Conservation (phyloP, 768 basidiomycete genomes). For the Kondoa malvinella region DNA sequence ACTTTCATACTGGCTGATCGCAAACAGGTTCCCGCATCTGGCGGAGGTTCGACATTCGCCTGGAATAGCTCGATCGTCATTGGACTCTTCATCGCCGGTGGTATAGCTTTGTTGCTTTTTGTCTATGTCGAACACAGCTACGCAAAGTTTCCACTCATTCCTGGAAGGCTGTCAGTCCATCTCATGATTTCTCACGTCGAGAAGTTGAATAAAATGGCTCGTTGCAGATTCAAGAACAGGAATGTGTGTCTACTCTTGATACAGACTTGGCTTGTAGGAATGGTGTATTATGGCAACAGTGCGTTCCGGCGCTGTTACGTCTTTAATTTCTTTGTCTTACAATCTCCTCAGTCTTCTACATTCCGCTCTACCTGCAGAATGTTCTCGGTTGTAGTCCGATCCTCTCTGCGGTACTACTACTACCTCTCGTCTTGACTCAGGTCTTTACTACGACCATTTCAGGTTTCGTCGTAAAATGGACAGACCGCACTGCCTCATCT, state of each 20-base stretch:
- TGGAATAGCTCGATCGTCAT: slow-evolving; percentile 21
- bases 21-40: slow-evolving; percentile 9
- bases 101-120: background rate
- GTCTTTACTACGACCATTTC: slow-evolving; percentile 11
- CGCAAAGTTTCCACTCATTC: slow-evolving; percentile 13
- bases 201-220: too few species aligned
- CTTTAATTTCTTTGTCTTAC: slow-evolving; percentile 11
- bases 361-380: slow-evolving; percentile 61
- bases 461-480: slow-evolving; percentile 33
- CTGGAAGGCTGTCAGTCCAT: slow-evolving; percentile 15
- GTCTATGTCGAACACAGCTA: slow-evolving; percentile 7
- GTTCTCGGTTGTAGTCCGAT: slow-evolving; percentile 51
- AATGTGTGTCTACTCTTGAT: slow-evolving; percentile 23
- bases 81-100: slow-evolving; percentile 20
- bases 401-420: slow-evolving; percentile 46
- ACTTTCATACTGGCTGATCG: background rate
- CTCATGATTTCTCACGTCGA: too few species aligned
- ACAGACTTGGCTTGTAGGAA: slow-evolving; percentile 29
- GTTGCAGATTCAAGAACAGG: slow-evolving; percentile 20
- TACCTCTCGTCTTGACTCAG: slow-evolving; percentile 47
- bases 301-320: slow-evolving; percentile 33
- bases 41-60: slow-evolving; percentile 10
- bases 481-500: slow-evolving; percentile 36
- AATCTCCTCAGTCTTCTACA: slow-evolving; percentile 35
- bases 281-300: slow-evolving; percentile 28